Evolutionary conservation across 257 asterid genomes (phyloP), one percentile per base, ranked within the genome.

Genomic region (Solanum chiquidenum): DNA sequence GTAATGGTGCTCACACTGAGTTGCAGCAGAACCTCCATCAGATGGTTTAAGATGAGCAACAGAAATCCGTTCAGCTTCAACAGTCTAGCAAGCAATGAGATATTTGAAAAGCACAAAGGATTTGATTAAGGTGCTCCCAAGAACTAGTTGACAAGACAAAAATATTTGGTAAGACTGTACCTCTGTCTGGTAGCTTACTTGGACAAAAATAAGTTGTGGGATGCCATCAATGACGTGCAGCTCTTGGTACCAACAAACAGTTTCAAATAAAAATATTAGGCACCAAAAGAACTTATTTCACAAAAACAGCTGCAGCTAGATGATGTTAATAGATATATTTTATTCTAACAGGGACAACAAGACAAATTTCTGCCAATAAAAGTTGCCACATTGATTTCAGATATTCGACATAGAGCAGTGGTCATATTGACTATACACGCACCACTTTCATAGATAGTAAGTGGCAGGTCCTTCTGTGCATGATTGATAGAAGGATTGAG

Each of bases 21-120:
- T 97, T 86, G 99, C 98, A 87, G 98, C 99, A 85, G 98, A 97
- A 90, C 99, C 98, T 85, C 99, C 98, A 89, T 95, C 98, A 84
- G 99, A 97, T 88, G 98, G 98, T 90, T 97, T 97, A 62, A 97
- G 97, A 91, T 97, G 98, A 58, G 99, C 98, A 38, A 97, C 98
- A 27, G 99, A 97, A 85, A 97, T 97, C 87, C 98, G 88, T 91
- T 97, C 99, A 85, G 99, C 99, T 93, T 97, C 99, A 73, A 97
- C 99, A 18, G 99, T 97, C 99, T 97, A 49, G n/a, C 23, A 88
- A 91, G 86, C 76, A 85, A 90, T 6, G 25, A 20, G 29, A 44
- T 44, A 40, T 79, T 79, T 27, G n/a, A 62, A 62, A 84, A 31
- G 9, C 20, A 83, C 60, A 82, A 75, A 71, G 14, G 25, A 84